Percentiles rank a stretch among this genome's conserved stretches.
Evolutionary conservation across 164 flowering plant genomes (phyloP).

Genomic region (Annona squamosa): DNA sequence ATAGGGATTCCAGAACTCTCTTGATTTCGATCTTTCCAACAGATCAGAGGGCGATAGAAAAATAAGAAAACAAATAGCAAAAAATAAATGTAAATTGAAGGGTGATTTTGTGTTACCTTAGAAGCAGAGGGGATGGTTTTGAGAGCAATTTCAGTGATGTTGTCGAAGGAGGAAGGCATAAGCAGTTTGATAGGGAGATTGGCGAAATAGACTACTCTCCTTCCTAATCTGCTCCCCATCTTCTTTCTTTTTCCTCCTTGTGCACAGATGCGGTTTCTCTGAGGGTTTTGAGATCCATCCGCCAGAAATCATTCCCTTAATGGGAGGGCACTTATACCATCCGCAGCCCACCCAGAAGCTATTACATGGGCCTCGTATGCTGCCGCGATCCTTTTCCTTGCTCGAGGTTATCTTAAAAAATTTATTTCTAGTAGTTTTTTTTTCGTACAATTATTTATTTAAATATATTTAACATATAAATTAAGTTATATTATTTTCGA

Average conservation of each 20-base stretch:
- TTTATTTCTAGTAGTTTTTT: too few relatives aligned
- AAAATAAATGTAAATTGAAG: not conserved
- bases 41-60: not conserved
- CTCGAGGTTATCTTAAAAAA: too few relatives aligned
- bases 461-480: too few relatives aligned
- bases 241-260: not conserved
- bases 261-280: not conserved
- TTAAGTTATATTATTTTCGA: too few relatives aligned
- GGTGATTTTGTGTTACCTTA: conserved; percentile 6
- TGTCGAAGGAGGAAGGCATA: conserved; percentile 16
- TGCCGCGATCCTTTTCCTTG: too few relatives aligned
- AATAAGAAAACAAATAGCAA: not conserved
- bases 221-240: conserved; percentile 15
- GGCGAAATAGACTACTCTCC: conserved; percentile 13
- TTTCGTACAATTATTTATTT: too few relatives aligned
- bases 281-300: not conserved
- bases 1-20: conserved; percentile 15
- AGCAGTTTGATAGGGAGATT: conserved; percentile 14
- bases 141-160: conserved; percentile 16
- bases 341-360: too few relatives aligned
- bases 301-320: too few relatives aligned
- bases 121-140: conserved; percentile 22
- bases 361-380: too few relatives aligned
- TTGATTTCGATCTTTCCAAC: conserved; percentile 15
- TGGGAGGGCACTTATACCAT: too few relatives aligned